Base-by-base conservation (phyloP, 345 rosid species). In the Moringa oleifera region DNA sequence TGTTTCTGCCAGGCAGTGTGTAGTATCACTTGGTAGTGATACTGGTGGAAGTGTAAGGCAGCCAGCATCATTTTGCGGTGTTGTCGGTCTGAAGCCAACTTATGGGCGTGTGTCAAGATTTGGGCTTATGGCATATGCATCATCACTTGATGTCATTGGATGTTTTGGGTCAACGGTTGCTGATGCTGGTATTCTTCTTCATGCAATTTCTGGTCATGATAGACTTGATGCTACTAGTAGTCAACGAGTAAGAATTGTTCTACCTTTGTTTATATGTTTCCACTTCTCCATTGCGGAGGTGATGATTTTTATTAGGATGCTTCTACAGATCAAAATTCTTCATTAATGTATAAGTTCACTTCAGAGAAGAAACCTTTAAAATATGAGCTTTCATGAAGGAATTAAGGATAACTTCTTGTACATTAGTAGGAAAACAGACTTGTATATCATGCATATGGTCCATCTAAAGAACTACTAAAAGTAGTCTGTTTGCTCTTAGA, bases 31-130 rank as follows among this genome's bases (percentile, higher is more conserved):
- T 62, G 96, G 96, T 36, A 92, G 98, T 79, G 98, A 92, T 81
- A 89, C 98, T n/a, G 98, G 97, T 62, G 98, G 97, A 62, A 92
- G 98, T 70, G 97, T 92, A 58, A 84, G 98, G 58, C 98, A 92
- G 77, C 98, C 97, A 16, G 96, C 97, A 36, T 92, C 98, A 0
- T 87, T 93, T 49, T 89, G 97, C 65, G 98, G 97, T 36, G 96
- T 93, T 65, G 98, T 89, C 64, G 98, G 98, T 20, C 58, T 93
- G 65, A 89, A 93, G 77, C 98, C 97, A 7, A 89, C 91, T 10
- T 93, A 93, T 67, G 98, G 98, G 5, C 95, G 98, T 58, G 95
- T 93, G 47, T 93, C 97, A 17, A 82, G 96, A 79, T 92, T 76
- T 67, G 98, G 96, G 23, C 98, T 92, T 61, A 92, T 92, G 89